Evolutionary conservation across 331 rosid genomes (phyloP).

Genomic region (Prunus yedoensis): DNA sequence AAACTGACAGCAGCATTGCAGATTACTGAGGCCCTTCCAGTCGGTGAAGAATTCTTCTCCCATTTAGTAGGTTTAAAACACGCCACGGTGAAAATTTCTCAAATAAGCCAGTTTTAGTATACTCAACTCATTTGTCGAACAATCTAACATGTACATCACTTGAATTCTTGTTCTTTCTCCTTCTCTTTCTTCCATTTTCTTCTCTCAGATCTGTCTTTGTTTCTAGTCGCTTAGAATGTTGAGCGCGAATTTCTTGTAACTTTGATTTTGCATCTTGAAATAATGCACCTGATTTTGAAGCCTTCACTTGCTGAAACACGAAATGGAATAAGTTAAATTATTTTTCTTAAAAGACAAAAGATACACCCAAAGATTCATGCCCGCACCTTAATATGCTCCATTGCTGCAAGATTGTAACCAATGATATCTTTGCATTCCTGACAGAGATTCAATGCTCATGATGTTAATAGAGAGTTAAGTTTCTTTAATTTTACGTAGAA

Average conservation of each 20-base stretch:
- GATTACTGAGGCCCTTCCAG: neutral
- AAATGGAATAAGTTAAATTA: slow-evolving; percentile 9
- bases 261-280: slow-evolving; percentile 76
- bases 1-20: neutral
- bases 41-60: neutral
- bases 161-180: slow-evolving; percentile 43
- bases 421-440: slow-evolving; percentile 86
- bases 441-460: slow-evolving; percentile 25
- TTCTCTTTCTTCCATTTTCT: slow-evolving; percentile 49
- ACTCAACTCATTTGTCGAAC: slow-evolving; percentile 8
- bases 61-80: neutral
- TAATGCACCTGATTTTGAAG: slow-evolving; percentile 78
- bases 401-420: slow-evolving; percentile 95
- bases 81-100: neutral
- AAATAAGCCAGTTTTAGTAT: neutral
- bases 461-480: slow-evolving; percentile 11
- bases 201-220: slow-evolving; percentile 51
- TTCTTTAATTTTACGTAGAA: no score
- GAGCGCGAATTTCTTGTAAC: slow-evolving; percentile 65
- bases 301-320: slow-evolving; percentile 77
- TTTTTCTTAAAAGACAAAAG: neutral
- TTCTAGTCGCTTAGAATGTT: slow-evolving; percentile 64
- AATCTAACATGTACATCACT: slow-evolving; percentile 21
- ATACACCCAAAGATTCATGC: slow-evolving; percentile 4
- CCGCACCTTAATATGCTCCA: slow-evolving; percentile 89